Conservation (phyloP, 1,284 basidiomycete species). For the Leccinum insigne region DNA sequence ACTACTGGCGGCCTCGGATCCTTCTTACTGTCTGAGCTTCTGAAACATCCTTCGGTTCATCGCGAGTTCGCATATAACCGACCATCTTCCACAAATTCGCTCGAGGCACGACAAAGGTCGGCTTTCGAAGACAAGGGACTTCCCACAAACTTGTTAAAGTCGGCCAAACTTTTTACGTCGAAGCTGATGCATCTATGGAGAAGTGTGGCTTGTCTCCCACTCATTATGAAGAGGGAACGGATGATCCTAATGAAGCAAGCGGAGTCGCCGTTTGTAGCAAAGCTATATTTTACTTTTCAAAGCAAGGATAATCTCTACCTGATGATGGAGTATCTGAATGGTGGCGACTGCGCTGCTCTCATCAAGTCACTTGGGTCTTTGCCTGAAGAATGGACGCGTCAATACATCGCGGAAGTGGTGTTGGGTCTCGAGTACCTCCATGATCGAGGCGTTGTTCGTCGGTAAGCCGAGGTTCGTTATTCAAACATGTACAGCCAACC, state of each 20-base stretch:
- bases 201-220: conserved; percentile 8
- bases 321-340: conserved; percentile 98
- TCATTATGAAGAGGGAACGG: conserved; percentile 55
- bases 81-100: conserved; percentile 2
- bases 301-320: conserved; percentile 98
- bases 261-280: conserved; percentile 98
- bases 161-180: conserved; percentile 13
- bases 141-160: conserved; percentile 2
- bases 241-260: conserved; percentile 99
- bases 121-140: conserved; percentile 16
- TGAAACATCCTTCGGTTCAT: conserved; percentile 15
- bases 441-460: conserved; percentile 93
- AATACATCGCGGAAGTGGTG: conserved; percentile 96
- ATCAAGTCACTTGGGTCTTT: conserved; percentile 93
- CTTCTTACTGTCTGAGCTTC: conserved; percentile 22
- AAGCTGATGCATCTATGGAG: conserved; percentile 15
- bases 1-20: conserved; percentile 34
- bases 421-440: conserved; percentile 96
- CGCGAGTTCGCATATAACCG: conserved; percentile 29
- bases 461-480: conserved; percentile 54
- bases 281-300: conserved; percentile 99
- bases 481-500: not conserved
- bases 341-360: conserved; percentile 95
- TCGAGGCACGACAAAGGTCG: conserved; percentile 8
- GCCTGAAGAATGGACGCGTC: conserved; percentile 95